Percentiles rank a stretch among this genome's conserved stretches.
phyloP scores from a whole-genome alignment of 2,329 filamentous ascomycete genomes.

The Pestalotiopsis sp. region DNA sequence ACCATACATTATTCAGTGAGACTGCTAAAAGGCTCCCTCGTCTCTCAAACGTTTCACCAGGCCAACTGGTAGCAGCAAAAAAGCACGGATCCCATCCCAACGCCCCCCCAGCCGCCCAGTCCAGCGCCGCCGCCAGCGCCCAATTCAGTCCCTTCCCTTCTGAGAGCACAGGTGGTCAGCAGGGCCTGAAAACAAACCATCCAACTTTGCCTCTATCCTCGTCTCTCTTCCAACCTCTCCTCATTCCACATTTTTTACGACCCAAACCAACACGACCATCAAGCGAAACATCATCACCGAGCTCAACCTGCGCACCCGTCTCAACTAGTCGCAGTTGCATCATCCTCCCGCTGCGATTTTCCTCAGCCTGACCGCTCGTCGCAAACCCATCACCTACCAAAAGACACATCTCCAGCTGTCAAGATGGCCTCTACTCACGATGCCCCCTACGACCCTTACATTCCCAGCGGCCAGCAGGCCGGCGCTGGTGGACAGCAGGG shows the following conservation, averaged over 20 bases:
- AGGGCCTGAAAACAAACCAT: background rate
- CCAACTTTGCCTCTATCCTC: background rate
- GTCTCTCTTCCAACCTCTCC: constrained; percentile 12
- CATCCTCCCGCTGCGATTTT: background rate
- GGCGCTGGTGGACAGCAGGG: constrained; percentile 43
- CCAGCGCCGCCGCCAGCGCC: background rate
- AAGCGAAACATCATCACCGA: background rate
- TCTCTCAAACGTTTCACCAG: constrained; percentile 13
- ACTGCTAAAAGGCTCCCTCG: background rate
- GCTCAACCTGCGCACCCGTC: background rate
- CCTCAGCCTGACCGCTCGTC: background rate
- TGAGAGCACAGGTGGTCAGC: background rate
- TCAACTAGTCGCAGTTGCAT: background rate
- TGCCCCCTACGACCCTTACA: constrained; percentile 85
- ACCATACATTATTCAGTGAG: background rate
- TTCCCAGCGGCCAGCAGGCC: constrained; percentile 67
- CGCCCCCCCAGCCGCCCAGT: background rate
- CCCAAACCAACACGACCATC: background rate
- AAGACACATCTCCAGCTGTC: constrained; percentile 18
- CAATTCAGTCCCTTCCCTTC: background rate
- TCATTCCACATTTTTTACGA: constrained; percentile 12
- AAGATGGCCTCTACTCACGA: constrained; percentile 55
- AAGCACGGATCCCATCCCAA: constrained; percentile 6
- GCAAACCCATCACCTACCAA: background rate
- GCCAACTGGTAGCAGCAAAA: background rate